A percentile compares a stretch with the other conserved stretches of the same genome.
phyloP scores from a whole-genome alignment of 2,329 filamentous ascomycete species.

The Ampelomyces quisqualis region DNA sequence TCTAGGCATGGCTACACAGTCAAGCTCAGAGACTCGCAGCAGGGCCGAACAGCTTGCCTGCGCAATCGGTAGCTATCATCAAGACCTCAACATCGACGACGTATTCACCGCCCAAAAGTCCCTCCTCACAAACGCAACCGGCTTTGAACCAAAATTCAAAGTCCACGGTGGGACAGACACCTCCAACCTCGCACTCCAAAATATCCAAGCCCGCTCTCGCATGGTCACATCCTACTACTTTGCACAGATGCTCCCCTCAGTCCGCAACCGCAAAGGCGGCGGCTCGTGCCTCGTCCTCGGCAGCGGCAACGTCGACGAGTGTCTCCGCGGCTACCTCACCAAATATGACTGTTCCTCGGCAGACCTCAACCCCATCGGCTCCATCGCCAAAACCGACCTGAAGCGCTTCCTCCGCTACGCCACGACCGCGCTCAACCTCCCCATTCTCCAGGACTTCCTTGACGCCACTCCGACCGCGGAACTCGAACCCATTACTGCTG shows the following conservation, averaged over 20 bases:
- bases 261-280: slow-evolving; percentile 58
- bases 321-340: slow-evolving; percentile 61
- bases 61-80: slow-evolving; percentile 70
- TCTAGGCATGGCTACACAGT: slow-evolving; percentile 66
- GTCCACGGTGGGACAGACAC: slow-evolving; percentile 62
- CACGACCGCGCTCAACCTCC: slow-evolving; percentile 56
- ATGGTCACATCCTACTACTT: slow-evolving; percentile 68
- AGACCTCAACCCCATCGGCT: slow-evolving; percentile 59
- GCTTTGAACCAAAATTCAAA: slow-evolving; percentile 63
- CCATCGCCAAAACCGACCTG: slow-evolving; percentile 66
- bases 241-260: slow-evolving; percentile 62
- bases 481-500: slow-evolving; percentile 63
- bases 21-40: slow-evolving; percentile 48
- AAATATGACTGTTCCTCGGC: slow-evolving; percentile 66
- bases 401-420: slow-evolving; percentile 70
- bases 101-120: slow-evolving; percentile 62
- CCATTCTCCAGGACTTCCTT: slow-evolving; percentile 67
- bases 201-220: slow-evolving; percentile 63
- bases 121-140: slow-evolving; percentile 59
- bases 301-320: slow-evolving; percentile 54
- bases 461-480: slow-evolving; percentile 50
- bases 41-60: slow-evolving; percentile 62
- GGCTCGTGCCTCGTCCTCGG: slow-evolving; percentile 66
- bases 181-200: slow-evolving; percentile 67
- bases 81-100: slow-evolving; percentile 67